These are phyloP conservation scores for Trichocladium uniseriatum DNA, from an alignment of 495 filamentous ascomycete species.

Conservation along the genomic window DNA sequence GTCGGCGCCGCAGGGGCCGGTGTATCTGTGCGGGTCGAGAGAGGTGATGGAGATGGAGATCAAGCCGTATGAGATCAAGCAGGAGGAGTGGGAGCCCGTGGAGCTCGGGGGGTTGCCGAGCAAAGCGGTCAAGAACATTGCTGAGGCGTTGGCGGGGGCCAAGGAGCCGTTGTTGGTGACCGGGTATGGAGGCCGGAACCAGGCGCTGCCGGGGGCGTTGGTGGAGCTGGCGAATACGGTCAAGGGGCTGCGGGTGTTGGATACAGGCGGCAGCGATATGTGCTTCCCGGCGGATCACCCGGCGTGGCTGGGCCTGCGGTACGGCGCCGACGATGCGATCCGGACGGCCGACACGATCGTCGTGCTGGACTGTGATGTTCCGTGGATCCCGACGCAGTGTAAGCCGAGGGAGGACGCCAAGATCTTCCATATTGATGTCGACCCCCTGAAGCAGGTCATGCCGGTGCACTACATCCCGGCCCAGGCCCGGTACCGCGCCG, in stretches of 20 bases:
- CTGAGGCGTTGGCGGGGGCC: slow-evolving; percentile 60
- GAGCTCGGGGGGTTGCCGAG: slow-evolving; percentile 63
- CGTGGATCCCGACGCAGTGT: slow-evolving; percentile 56
- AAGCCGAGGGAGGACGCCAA: slow-evolving; percentile 50
- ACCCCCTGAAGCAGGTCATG: slow-evolving; percentile 83
- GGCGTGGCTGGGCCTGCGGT: slow-evolving; percentile 62
- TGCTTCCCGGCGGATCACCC: slow-evolving; percentile 81
- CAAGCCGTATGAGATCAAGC: slow-evolving; percentile 65
- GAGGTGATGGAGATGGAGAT: slow-evolving; percentile 94
- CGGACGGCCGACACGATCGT: slow-evolving; percentile 74
- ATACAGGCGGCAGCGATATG: slow-evolving; percentile 91
- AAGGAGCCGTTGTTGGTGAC: slow-evolving; percentile 71
- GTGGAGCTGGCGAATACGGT: slow-evolving; percentile 71
- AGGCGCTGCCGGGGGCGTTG: slow-evolving; percentile 57
- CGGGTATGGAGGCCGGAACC: slow-evolving; percentile 73
- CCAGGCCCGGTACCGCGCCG: slow-evolving; percentile 64
- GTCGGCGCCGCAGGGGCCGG: slow-evolving; percentile 73
- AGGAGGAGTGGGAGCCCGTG: slow-evolving; percentile 64
- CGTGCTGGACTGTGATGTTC: slow-evolving; percentile 73
- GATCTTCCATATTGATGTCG: slow-evolving; percentile 76
- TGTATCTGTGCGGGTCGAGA: slow-evolving; percentile 74
- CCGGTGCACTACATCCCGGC: slow-evolving; percentile 72
- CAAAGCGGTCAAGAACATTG: slow-evolving; percentile 56
- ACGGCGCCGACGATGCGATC: slow-evolving; percentile 66
- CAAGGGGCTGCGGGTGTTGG: slow-evolving; percentile 72